phyloP scores from a whole-genome alignment of 2,329 filamentous ascomycete genomes.

The Xylariaceae sp. region DNA sequence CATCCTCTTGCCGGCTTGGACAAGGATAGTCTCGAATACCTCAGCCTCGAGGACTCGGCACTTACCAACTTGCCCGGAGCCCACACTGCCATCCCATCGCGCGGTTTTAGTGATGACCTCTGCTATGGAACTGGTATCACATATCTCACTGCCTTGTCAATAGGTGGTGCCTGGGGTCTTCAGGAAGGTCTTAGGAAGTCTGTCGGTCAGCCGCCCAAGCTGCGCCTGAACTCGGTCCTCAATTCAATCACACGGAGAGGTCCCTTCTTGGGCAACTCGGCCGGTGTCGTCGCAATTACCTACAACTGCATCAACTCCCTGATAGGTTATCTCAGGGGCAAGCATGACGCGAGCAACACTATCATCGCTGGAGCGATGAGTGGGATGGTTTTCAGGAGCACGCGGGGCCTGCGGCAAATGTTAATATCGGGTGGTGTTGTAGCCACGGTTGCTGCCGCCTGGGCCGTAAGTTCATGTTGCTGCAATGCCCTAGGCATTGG shows the following conservation, averaged over 20 bases:
- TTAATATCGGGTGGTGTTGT: conserved; percentile 90
- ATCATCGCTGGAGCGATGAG: conserved; percentile 80
- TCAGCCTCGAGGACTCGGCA: conserved; percentile 86
- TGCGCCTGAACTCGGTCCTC: conserved; percentile 88
- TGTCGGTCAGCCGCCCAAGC: conserved; percentile 74
- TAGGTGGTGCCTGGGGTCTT: conserved; percentile 89
- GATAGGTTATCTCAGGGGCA: conserved; percentile 73
- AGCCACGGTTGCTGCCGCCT: conserved; percentile 75
- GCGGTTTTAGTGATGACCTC: conserved; percentile 96
- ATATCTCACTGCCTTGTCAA: conserved; percentile 78
- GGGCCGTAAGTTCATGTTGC: conserved; percentile 62
- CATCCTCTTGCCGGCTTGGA: conserved; percentile 93
- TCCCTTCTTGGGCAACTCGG: conserved; percentile 93
- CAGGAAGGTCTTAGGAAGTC: conserved; percentile 81
- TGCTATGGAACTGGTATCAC: conserved; percentile 96
- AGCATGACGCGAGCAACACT: conserved; percentile 88
- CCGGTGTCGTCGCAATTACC: conserved; percentile 89
- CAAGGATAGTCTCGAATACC: conserved; percentile 89
- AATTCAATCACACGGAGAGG: conserved; percentile 92
- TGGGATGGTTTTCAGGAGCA: conserved; percentile 96
- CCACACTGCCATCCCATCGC: conserved; percentile 84
- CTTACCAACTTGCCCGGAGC: conserved; percentile 81
- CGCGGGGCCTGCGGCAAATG: conserved; percentile 84
- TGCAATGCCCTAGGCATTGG: conserved; percentile 31
- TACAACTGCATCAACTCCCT: conserved; percentile 92